These are phyloP conservation scores for Cytospora piceicola DNA, from an alignment of 2,329 filamentous ascomycete species.

Conservation along the genomic window DNA sequence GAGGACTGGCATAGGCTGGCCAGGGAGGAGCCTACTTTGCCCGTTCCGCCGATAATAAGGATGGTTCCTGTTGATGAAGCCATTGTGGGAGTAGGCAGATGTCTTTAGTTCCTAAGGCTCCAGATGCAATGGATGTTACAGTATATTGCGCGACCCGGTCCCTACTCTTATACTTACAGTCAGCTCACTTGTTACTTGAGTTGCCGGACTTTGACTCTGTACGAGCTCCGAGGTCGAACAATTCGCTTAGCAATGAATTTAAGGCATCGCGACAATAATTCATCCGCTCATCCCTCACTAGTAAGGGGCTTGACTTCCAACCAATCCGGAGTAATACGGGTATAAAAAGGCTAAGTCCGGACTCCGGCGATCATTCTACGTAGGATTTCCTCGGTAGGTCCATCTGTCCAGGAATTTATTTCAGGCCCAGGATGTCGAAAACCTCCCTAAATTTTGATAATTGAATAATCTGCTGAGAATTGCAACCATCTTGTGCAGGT, in stretches of 20 bases:
- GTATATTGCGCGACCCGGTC: neutral
- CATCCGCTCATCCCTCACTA: neutral
- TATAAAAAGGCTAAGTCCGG: neutral
- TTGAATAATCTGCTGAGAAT: neutral
- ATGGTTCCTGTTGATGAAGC: slow-evolving; percentile 33
- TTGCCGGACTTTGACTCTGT: no score
- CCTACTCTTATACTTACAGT: neutral
- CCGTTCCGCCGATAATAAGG: slow-evolving; percentile 50
- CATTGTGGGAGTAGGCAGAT: neutral
- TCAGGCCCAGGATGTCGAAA: no score
- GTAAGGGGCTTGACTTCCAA: no score
- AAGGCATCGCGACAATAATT: neutral
- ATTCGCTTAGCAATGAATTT: neutral
- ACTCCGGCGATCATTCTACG: neutral
- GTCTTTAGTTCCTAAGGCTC: neutral
- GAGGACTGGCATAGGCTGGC: slow-evolving; percentile 41
- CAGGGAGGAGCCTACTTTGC: slow-evolving; percentile 48
- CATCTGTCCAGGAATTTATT: no score
- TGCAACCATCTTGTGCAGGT: neutral
- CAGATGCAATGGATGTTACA: neutral
- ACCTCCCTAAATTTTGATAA: no score
- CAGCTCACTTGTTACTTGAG: neutral
- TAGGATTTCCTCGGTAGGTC: no score
- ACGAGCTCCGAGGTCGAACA: no score
- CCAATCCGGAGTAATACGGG: no score